Base-by-base conservation (phyloP, 257 asterid species). In the Ajuga chamaepitys region DNA sequence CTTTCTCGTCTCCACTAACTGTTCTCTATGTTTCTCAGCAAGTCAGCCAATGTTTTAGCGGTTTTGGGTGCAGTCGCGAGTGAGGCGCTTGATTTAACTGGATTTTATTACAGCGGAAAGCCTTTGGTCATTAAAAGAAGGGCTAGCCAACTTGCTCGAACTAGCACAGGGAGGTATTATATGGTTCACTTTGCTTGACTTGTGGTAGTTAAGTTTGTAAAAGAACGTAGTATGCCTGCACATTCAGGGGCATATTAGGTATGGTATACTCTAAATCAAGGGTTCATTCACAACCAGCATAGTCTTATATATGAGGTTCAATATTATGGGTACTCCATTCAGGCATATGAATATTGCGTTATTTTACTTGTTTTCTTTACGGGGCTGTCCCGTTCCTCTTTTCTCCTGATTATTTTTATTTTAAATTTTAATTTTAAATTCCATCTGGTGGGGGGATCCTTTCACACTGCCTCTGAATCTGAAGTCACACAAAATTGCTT, bases 41-140 rank as follows among this genome's bases (percentile, higher is more conserved):
- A 93, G 83, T 89, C 99, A 48, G 99, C 99, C 74, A 93, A 93
- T 77, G 99, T 93, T 28, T 82, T 93, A 86, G 99, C 99, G 28
- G 97, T 93, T 75, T 82, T 93, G 83, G 97, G 99, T 58, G 94
- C 86, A 67, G 99, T 93, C 63, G 99, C 99, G 57, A 93, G 86
- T 74, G 88, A 93, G 83, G 99, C 99, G 16, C 96, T 93, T 63
- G 92, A 93, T 82, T 81, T 93, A 70, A 93, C 96, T 48, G 99
- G 99, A 40, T 81, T 93, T 69, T 89, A 89, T 75, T 93, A 86
- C 74, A 89, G 96, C 35, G 99, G 97, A 55, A 93, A 89, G 73
- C 74, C 88, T 71, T 40, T 70, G 62, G 80, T 82, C 71, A 78
- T 84, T 30, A 93, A 84, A 74, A 85, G 52, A 68, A 75, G 75